Conservation (phyloP, 2,329 filamentous ascomycete genomes). For the Colletotrichum sp. region DNA sequence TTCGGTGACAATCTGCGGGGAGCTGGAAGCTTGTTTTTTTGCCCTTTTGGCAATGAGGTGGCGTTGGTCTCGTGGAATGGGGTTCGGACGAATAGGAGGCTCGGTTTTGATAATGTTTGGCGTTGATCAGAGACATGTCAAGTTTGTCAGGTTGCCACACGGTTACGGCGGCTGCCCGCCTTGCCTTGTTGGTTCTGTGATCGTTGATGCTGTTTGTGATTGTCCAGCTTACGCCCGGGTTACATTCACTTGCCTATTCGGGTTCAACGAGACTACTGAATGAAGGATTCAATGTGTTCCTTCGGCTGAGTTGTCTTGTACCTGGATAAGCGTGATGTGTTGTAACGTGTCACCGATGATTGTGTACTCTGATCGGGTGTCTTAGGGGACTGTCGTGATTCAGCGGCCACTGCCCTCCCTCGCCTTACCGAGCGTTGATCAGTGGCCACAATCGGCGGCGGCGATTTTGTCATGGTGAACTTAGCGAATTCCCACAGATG, state of each 20-base stretch:
- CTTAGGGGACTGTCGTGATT: not conserved
- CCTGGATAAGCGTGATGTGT: not conserved
- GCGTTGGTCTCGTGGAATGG: not conserved
- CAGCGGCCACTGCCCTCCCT: not conserved
- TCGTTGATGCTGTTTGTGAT: not conserved
- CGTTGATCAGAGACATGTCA: not conserved
- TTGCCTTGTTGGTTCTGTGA: not conserved
- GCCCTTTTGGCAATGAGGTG: not conserved
- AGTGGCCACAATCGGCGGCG: not conserved
- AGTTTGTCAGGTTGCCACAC: not conserved
- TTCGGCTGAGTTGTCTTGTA: not conserved
- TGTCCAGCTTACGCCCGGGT: not conserved
- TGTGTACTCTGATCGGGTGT: not conserved
- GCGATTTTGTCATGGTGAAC: not conserved
- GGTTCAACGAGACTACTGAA: not conserved
- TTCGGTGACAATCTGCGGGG: not conserved
- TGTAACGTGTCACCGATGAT: not conserved
- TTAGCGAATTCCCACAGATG: not conserved
- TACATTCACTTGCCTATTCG: not conserved
- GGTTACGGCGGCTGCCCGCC: not conserved
- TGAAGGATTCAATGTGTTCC: not conserved
- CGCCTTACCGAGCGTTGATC: not conserved
- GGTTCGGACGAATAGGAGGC: not conserved
- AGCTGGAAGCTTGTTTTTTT: not conserved
- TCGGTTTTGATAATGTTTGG: not conserved